Base-by-base conservation (phyloP, 2,329 filamentous ascomycete genomes). In the Periconia sp. region DNA sequence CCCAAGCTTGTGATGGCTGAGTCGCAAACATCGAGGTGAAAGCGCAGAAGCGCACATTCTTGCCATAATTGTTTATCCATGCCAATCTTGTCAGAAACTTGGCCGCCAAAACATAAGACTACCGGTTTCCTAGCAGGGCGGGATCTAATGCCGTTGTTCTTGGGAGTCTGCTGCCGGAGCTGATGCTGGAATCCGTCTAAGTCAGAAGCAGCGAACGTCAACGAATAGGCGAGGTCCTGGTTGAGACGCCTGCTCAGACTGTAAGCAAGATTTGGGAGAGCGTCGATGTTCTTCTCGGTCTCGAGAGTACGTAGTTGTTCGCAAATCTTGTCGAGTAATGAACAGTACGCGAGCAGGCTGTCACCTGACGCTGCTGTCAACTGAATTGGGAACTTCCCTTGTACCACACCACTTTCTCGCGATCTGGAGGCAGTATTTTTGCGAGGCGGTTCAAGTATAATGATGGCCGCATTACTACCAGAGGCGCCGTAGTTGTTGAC, bases 401-500 rank as follows among this genome's bases (percentile, higher is more conserved):
- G n/a, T n/a, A n/a, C n/a, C n/a, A n/a, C n/a, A 29, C 26, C n/a
- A 13, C 26, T 6, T 10, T 7, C n/a, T 21, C 3, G 36, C 11
- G 18, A 46, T 41, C 18, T 15, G 22, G 11, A 41, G 11, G 15
- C 15, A 5, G 18, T 4, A 7, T 3, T 15, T 3, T 16, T 2
- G 4, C 5, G 18, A 4, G 38, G 38, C 11, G 4, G 5, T 10
- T 40, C 3, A 11, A 3, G 10, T 9, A 25, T 2, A 3, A 36
- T 5, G 10, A 40, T 13, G 4, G 16, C 13, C 12, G 46, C 29
- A 16, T 53, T 53, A n/a, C 30, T 38, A 1, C 50, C 50, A 1
- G 50, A 30, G 65, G 65, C 64, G 13, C 66, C 64, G 17, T 63
- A 70, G 42, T 69, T 72, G 40, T 70, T 70, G 5, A 71, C 21